A percentile compares a stretch with the other conserved stretches of the same genome.
phyloP scores from a whole-genome alignment of 768 basidiomycete species.

The Psilocybe tampanensis region DNA sequence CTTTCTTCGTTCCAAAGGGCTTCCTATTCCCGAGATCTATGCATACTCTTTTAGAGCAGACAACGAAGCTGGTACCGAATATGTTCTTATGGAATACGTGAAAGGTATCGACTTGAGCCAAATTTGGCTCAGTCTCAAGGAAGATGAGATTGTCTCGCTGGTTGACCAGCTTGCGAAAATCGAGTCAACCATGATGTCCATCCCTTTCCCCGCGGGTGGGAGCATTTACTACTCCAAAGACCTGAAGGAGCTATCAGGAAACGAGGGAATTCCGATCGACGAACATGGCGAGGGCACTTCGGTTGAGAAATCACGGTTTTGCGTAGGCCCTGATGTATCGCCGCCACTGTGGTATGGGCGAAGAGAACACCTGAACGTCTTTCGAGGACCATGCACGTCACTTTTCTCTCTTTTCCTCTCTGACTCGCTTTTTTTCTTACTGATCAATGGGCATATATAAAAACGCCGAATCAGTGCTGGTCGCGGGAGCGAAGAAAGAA shows the following conservation, averaged over 20 bases:
- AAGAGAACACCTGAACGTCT: slow-evolving; percentile 47
- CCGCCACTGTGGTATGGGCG: slow-evolving; percentile 38
- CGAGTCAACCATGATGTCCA: slow-evolving; percentile 44
- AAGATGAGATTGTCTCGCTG: slow-evolving; percentile 34
- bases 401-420: slow-evolving; percentile 31
- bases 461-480: slow-evolving; percentile 44
- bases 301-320: slow-evolving; percentile 30
- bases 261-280: slow-evolving; percentile 28
- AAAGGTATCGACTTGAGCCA: slow-evolving; percentile 34
- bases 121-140: slow-evolving; percentile 32
- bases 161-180: slow-evolving; percentile 38
- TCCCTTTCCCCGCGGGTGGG: slow-evolving; percentile 44
- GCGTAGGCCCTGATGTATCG: slow-evolving; percentile 31
- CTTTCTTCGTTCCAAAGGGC: slow-evolving; percentile 29
- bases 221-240: slow-evolving; percentile 43
- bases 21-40: slow-evolving; percentile 34
- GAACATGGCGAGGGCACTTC: background rate
- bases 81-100: slow-evolving; percentile 39
- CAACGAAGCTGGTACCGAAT: slow-evolving; percentile 33
- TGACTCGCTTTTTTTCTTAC: slow-evolving; percentile 30
- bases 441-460: slow-evolving; percentile 40
- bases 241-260: slow-evolving; percentile 34
- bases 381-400: slow-evolving; percentile 54
- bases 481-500: slow-evolving; percentile 46
- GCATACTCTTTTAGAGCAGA: slow-evolving; percentile 28